Base-by-base conservation (phyloP, 2,329 filamentous ascomycete genomes). In the Hysterium pulicare region DNA sequence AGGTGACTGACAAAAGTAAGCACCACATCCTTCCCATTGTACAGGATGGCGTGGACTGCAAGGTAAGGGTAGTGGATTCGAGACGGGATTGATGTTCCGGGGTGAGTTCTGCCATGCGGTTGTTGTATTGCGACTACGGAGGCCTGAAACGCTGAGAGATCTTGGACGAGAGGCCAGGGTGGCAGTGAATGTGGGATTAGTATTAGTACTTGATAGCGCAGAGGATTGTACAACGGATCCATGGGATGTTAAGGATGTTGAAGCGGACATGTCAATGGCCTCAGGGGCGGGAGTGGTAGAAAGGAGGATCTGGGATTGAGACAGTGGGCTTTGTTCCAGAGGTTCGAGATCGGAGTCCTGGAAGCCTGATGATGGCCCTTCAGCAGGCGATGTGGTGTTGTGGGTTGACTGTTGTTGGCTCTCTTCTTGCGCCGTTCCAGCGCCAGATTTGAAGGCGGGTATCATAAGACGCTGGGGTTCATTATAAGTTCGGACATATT, bases 21-120 rank as follows among this genome's bases (percentile, higher is more conserved):
- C 59, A 2, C 68, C 68, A 41, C 68, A 71, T 13, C 68, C 68
- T 50, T 68, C 58, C 68, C 68, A 71, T 38, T 70, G 67, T 3
- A 71, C 68, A 9, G 68, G 68, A 50, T 71, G 68, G 3, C 62
- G 54, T 22, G 64, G 62, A 38, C 65, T 59, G 40, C 67, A 66
- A 6, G 68, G 68, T 5, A 69, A 50, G 16, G 67, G 64, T 16
- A 64, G 54, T 11, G 60, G 59, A 17, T 61, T 63, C 2, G 56
- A 50, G 32, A 65, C 60, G 0, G 62, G 53, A 22, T 50, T 64
- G 8, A 40, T 21, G 9, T 46, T 43, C 10, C 59, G 59, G 21
- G 55, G 51, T 11, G 56, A 52, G 37, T 51, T 59, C 10, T 51
- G 44, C 57, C 62, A 64, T 13, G 50, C 30, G 38, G n/a, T 55